Evolutionary conservation across 345 rosid species (phyloP).

Genomic region (Lepidium didymum): DNA sequence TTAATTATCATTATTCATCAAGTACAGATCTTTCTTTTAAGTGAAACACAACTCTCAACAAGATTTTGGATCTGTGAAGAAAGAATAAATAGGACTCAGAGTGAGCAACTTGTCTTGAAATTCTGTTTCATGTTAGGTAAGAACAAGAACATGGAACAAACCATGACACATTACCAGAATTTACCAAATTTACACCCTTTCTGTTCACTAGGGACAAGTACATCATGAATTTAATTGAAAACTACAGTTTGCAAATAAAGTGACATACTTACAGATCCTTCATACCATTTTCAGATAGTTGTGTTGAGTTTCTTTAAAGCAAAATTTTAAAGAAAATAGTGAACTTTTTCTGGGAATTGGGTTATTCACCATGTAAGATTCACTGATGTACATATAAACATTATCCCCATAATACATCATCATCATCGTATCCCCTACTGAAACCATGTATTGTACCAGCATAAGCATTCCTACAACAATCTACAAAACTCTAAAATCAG

Average conservation of each 20-base stretch:
- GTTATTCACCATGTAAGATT: slow-evolving; percentile 22
- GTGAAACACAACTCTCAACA: neutral
- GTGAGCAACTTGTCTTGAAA: slow-evolving; percentile 7
- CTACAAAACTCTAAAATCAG: slow-evolving; percentile 12
- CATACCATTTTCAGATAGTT: neutral
- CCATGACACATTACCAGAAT: slow-evolving; percentile 14
- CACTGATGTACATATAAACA: slow-evolving; percentile 24
- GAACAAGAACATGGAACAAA: slow-evolving; percentile 22
- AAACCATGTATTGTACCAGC: neutral
- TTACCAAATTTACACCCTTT: slow-evolving; percentile 10
- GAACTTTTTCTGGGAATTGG: neutral
- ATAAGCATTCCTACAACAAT: slow-evolving; percentile 19
- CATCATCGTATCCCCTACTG: neutral
- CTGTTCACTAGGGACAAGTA: neutral
- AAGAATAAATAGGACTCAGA: neutral
- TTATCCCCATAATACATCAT: slow-evolving; percentile 19
- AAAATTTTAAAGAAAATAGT: too few relatives aligned
- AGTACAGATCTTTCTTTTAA: neutral
- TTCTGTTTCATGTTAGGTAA: slow-evolving; percentile 26
- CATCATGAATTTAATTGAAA: neutral
- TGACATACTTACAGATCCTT: neutral
- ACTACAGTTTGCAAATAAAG: neutral
- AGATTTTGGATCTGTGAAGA: neutral
- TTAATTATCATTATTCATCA: neutral
- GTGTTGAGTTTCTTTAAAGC: neutral